phyloP scores from a whole-genome alignment of 2,329 filamentous ascomycete species.

The Alternaria triticimaculans region DNA sequence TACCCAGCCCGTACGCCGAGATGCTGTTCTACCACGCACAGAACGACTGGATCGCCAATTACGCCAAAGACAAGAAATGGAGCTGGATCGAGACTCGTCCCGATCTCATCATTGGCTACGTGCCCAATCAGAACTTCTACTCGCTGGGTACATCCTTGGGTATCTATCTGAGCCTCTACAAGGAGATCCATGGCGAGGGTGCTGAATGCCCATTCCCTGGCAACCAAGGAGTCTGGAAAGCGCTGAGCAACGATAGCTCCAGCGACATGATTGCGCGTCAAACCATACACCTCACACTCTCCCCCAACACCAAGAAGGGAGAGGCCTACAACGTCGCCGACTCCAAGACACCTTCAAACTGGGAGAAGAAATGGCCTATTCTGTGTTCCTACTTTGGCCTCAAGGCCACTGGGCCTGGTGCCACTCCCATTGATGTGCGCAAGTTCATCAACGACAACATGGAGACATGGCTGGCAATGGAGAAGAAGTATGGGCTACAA shows the following conservation, averaged over 20 bases:
- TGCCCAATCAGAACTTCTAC: slow-evolving; percentile 52
- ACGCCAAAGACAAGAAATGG: slow-evolving; percentile 47
- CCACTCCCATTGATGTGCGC: slow-evolving; percentile 30
- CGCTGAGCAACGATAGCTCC: slow-evolving; percentile 47
- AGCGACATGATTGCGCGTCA: slow-evolving; percentile 52
- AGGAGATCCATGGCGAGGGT: slow-evolving; percentile 48
- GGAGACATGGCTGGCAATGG: slow-evolving; percentile 30
- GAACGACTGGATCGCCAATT: slow-evolving; percentile 47
- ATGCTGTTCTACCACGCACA: slow-evolving; percentile 53
- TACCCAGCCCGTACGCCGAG: slow-evolving; percentile 39
- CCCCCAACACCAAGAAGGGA: slow-evolving; percentile 44
- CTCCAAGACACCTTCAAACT: slow-evolving; percentile 45
- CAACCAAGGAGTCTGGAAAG: slow-evolving; percentile 44
- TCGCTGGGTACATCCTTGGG: slow-evolving; percentile 45
- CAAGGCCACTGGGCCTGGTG: slow-evolving; percentile 43
- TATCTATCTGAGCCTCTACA: slow-evolving; percentile 48
- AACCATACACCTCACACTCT: slow-evolving; percentile 51
- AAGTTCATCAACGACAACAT: slow-evolving; percentile 39
- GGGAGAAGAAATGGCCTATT: slow-evolving; percentile 55
- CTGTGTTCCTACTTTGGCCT: slow-evolving; percentile 56
- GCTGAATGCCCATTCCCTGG: slow-evolving; percentile 51
- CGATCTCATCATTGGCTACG: slow-evolving; percentile 53
- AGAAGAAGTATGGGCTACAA: slow-evolving; percentile 40
- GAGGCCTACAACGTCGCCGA: slow-evolving; percentile 54
- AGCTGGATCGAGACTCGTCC: slow-evolving; percentile 51